These are phyloP conservation scores for Melampsora americana DNA, from an alignment of 1,284 basidiomycete genomes.

Conservation along the genomic window DNA sequence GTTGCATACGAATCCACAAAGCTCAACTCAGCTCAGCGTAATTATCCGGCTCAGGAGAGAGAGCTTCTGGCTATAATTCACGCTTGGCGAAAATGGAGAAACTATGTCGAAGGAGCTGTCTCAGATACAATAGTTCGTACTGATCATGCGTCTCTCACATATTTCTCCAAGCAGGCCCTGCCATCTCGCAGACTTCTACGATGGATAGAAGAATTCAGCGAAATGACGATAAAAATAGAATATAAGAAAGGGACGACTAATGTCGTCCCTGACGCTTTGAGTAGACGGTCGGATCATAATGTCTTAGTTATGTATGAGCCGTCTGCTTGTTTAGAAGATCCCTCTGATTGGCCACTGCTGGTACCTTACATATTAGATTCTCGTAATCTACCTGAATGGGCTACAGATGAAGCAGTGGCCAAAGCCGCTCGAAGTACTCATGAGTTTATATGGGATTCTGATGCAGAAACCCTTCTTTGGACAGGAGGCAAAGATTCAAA, in stretches of 20 bases:
- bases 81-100: slow-evolving; percentile 41
- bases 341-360: not conserved
- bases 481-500: not conserved
- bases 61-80: slow-evolving; percentile 45
- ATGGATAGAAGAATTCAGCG: slow-evolving; percentile 56
- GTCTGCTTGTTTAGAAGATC: not conserved
- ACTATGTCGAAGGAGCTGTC: slow-evolving; percentile 47
- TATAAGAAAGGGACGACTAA: slow-evolving; percentile 56
- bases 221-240: slow-evolving; percentile 51
- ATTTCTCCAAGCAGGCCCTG: slow-evolving; percentile 55
- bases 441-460: not conserved
- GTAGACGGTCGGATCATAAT: slow-evolving; percentile 44
- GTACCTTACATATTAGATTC: not conserved
- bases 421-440: not conserved
- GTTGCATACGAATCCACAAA: slow-evolving; percentile 44
- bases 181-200: slow-evolving; percentile 54
- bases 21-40: slow-evolving; percentile 36
- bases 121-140: slow-evolving; percentile 54
- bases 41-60: slow-evolving; percentile 45
- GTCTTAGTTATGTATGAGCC: not conserved
- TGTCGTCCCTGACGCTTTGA: slow-evolving; percentile 55
- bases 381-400: not conserved
- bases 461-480: too few relatives aligned
- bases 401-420: not conserved
- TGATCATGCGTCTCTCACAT: slow-evolving; percentile 56